Base-by-base conservation (phyloP, 768 basidiomycete genomes). In the Boletus rufocinnamomeus region DNA sequence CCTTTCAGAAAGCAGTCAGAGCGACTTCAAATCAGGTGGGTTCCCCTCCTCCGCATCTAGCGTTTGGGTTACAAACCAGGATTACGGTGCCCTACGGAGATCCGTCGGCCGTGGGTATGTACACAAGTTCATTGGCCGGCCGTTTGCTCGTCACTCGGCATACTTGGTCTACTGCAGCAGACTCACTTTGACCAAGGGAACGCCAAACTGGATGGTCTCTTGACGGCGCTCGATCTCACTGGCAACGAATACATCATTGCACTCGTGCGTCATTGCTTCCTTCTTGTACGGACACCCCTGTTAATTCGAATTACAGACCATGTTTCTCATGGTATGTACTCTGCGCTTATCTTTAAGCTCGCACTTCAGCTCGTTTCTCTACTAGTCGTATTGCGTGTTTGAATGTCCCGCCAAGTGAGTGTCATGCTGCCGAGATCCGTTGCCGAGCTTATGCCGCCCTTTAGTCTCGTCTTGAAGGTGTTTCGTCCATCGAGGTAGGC, bases 331-430 rank as follows among this genome's bases (percentile, higher is more conserved):
- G 41, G 86, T 88, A 65, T 54, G 84, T 71, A 7, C 16, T 17
- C 9, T 45, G 9, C 1, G 14, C 16, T 21, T 30, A 21, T 40
- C 21, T 10, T 1, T 6, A 28, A 35, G 2, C 13, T 43, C 8
- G 11, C 3, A 6, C 28, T 28, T 52, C 50, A 34, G 21, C 14
- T 10, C 2, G 3, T 37, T 23, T 50, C 9, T 27, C 11, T 44
- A 19, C 11, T 13, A 71, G 69, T 59, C 70, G 9, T 67, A 77
- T 52, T 71, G 70, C 34, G 13, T 67, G 0, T 86, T 85, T 56
- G 87, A 89, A 73, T 86, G 82, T 58, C 87, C 88, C 0, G 80
- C 85, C 30, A 90, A 90, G 86, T 88, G 58, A 34, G 66, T 43
- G 2, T 2, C 23, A 7, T 17, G n/a, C 23, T 38, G 1, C 9